Conservation (phyloP, 208 protist genomes). For the Acanthamoeba lenticulata region DNA sequence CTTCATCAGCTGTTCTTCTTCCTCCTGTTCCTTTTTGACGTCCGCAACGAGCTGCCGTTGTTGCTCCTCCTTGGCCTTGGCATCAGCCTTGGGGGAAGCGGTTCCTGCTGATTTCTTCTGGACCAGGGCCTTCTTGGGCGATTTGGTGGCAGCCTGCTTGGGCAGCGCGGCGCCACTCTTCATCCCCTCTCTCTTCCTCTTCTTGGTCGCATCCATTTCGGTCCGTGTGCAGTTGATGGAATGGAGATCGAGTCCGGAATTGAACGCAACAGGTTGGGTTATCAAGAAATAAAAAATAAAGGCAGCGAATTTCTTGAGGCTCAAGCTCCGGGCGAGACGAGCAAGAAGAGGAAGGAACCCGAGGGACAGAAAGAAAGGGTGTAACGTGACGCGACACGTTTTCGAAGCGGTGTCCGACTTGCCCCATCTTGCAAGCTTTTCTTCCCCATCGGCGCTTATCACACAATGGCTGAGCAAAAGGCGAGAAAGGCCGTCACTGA, state of each 20-base stretch:
- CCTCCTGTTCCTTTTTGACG: slow-evolving; percentile 19
- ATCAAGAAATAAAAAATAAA: too few relatives aligned
- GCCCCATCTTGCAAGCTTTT: background rate
- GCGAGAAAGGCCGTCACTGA: slow-evolving; percentile 38
- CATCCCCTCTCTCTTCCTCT: background rate
- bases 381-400: too few relatives aligned
- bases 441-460: background rate
- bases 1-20: background rate
- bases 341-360: too few relatives aligned
- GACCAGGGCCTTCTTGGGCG: background rate
- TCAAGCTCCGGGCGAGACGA: too few relatives aligned
- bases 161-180: background rate
- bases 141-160: background rate
- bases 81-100: background rate
- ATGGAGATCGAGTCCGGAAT: background rate
- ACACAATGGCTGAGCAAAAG: slow-evolving; percentile 22
- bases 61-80: background rate
- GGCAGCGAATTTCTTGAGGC: too few relatives aligned
- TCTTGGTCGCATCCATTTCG: background rate
- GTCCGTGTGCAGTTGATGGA: background rate
- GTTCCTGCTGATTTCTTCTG: background rate
- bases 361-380: too few relatives aligned
- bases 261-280: background rate
- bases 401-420: background rate
- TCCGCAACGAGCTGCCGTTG: background rate